Percentiles rank a stretch among this genome's conserved stretches.
These are phyloP conservation scores for Trichothecium roseum DNA, from an alignment of 2,329 filamentous ascomycete species.

Conservation along the genomic window DNA sequence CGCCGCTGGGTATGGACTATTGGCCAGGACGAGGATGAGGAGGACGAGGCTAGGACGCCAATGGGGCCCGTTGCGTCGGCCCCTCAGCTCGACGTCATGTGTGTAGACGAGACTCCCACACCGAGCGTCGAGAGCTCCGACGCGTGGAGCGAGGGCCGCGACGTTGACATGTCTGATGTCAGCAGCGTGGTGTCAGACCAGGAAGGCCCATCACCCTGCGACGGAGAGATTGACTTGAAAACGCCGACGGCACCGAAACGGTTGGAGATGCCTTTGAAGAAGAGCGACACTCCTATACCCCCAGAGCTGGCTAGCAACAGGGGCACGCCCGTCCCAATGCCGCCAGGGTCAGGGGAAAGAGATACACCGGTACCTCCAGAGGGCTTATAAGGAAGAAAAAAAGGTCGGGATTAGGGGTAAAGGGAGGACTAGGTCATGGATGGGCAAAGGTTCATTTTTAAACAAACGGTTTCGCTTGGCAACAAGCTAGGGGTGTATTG, in stretches of 20 bases:
- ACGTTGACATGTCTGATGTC: constrained; percentile 41
- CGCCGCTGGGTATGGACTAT: constrained; percentile 59
- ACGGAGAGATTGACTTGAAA: constrained; percentile 24
- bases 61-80: constrained; percentile 2
- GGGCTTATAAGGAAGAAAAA: too few species aligned
- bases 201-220: constrained; percentile 18
- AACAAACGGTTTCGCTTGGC: too few species aligned
- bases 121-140: constrained; percentile 29
- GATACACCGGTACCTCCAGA: constrained; percentile 2
- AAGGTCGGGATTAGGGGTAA: too few species aligned
- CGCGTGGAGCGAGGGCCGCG: constrained; percentile 17
- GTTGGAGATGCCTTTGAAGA: background rate
- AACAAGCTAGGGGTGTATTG: too few species aligned
- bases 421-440: too few species aligned
- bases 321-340: too few species aligned
- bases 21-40: constrained; percentile 34
- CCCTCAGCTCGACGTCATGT: constrained; percentile 8
- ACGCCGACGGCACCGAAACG: constrained; percentile 24
- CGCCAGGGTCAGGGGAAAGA: background rate
- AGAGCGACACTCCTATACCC: constrained; percentile 2
- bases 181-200: constrained; percentile 24
- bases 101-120: constrained; percentile 21
- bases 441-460: too few species aligned
- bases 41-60: constrained; percentile 11
- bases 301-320: background rate